Evolutionary conservation across 345 rosid species (phyloP).

Genomic region (Salix brachista): DNA sequence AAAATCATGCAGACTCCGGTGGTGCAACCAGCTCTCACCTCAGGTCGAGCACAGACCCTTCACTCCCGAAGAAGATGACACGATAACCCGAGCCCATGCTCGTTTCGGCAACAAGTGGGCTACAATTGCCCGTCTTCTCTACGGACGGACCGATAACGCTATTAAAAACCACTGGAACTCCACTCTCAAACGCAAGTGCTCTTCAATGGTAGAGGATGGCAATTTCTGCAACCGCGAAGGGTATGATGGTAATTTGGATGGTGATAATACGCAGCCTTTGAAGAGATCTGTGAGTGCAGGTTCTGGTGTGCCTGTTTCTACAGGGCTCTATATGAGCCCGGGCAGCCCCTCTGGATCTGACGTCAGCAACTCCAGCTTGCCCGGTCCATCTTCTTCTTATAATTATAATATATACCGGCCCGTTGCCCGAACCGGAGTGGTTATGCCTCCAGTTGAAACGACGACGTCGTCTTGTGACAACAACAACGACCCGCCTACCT

Average conservation of each 20-base stretch:
- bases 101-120: constrained; percentile 31
- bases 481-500: constrained; percentile 53
- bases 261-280: constrained; percentile 40
- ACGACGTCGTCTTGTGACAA: constrained; percentile 37
- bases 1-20: constrained; percentile 27
- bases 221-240: constrained; percentile 31
- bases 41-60: constrained; percentile 26
- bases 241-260: constrained; percentile 50
- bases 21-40: constrained; percentile 32
- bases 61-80: constrained; percentile 23
- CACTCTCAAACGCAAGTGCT: constrained; percentile 29
- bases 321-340: constrained; percentile 62
- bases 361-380: constrained; percentile 60
- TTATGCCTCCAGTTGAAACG: constrained; percentile 28
- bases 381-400: constrained; percentile 33
- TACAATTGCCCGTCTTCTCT: constrained; percentile 27
- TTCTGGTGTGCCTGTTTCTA: constrained; percentile 38
- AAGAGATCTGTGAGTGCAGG: constrained; percentile 76
- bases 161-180: constrained; percentile 40
- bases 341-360: constrained; percentile 80
- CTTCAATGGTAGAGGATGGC: constrained; percentile 16
- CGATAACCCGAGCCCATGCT: constrained; percentile 18
- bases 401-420: constrained; percentile 36
- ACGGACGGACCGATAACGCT: constrained; percentile 36
- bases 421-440: constrained; percentile 49